Conservation (phyloP, 2,329 filamentous ascomycete species). For the Stachybotrys elegans region DNA sequence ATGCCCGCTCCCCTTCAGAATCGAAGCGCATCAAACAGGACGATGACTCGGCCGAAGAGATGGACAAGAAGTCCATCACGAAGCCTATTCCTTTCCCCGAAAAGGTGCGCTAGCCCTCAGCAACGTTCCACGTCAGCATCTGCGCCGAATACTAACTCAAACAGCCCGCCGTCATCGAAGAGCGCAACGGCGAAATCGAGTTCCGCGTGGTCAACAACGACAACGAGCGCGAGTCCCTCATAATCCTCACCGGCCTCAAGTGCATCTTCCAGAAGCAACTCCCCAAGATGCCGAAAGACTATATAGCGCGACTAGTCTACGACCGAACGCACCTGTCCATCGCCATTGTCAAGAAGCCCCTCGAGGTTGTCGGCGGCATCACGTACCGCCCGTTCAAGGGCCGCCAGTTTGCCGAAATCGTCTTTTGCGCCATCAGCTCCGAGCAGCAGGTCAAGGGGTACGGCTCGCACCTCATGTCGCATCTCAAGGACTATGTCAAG, state of each 20-base stretch:
- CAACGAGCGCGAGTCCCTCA: constrained; percentile 77
- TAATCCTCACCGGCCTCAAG: constrained; percentile 92
- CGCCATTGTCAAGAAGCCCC: constrained; percentile 92
- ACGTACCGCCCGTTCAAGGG: constrained; percentile 93
- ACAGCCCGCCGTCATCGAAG: constrained; percentile 84
- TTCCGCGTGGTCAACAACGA: constrained; percentile 99
- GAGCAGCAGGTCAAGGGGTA: constrained; percentile 99
- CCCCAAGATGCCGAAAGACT: constrained; percentile 99
- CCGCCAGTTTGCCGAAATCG: constrained; percentile 92
- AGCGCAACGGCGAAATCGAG: constrained; percentile 90
- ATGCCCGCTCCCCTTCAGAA: constrained; percentile 55
- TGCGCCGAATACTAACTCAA: constrained; percentile 7
- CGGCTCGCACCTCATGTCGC: constrained; percentile 95
- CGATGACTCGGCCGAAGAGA: constrained; percentile 19
- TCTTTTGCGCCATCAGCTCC: constrained; percentile 95
- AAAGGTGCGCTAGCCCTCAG: constrained; percentile 53
- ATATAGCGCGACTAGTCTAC: constrained; percentile 95
- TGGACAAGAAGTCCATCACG: constrained; percentile 44
- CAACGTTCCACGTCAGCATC: not conserved
- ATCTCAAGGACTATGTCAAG: constrained; percentile 97
- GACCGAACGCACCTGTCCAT: constrained; percentile 95
- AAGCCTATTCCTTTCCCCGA: constrained; percentile 82
- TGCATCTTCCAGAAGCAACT: constrained; percentile 98
- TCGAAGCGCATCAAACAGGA: constrained; percentile 60
- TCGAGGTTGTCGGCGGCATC: constrained; percentile 95